phyloP scores from a whole-genome alignment of 1,284 basidiomycete genomes.

The Coniferiporia weirii region DNA sequence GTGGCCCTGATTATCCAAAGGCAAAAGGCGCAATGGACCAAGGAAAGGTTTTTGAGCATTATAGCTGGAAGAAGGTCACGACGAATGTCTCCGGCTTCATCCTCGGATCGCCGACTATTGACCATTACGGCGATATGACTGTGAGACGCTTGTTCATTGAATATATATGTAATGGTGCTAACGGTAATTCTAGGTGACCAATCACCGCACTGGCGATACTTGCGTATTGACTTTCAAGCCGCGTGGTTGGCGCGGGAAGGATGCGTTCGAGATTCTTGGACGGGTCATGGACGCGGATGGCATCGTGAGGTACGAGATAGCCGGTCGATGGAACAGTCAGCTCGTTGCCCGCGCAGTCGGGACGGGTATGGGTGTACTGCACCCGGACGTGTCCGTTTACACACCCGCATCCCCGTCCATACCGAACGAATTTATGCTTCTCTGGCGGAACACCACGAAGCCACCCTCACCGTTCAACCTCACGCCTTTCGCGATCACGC shows the following conservation, averaged over 20 bases:
- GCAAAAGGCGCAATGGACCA: conserved; percentile 34
- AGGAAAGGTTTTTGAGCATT: conserved; percentile 74
- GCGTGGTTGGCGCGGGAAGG: conserved; percentile 88
- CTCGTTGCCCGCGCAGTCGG: conserved; percentile 81
- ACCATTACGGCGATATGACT: conserved; percentile 95
- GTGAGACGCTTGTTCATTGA: conserved; percentile 42
- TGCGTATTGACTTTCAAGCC: conserved; percentile 95
- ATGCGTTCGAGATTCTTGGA: conserved; percentile 91
- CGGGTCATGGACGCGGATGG: conserved; percentile 70
- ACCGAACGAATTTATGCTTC: conserved; percentile 65
- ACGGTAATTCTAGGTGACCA: conserved; percentile 55
- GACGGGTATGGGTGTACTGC: conserved; percentile 57
- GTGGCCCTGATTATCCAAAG: conserved; percentile 51
- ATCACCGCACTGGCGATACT: conserved; percentile 89
- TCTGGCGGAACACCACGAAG: conserved; percentile 94
- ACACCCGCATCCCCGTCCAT: conserved; percentile 42
- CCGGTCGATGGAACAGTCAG: conserved; percentile 94
- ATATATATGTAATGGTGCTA: conserved; percentile 3
- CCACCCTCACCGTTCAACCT: conserved; percentile 86
- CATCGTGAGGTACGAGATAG: conserved; percentile 79
- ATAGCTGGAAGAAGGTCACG: conserved; percentile 94
- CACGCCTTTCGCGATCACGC: conserved; percentile 89
- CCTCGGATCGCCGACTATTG: conserved; percentile 88
- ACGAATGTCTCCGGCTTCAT: conserved; percentile 94
- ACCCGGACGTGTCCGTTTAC: conserved; percentile 64